These are phyloP conservation scores for Moesziomyces antarcticus DNA, from an alignment of 1,284 basidiomycete genomes.

Conservation along the genomic window DNA sequence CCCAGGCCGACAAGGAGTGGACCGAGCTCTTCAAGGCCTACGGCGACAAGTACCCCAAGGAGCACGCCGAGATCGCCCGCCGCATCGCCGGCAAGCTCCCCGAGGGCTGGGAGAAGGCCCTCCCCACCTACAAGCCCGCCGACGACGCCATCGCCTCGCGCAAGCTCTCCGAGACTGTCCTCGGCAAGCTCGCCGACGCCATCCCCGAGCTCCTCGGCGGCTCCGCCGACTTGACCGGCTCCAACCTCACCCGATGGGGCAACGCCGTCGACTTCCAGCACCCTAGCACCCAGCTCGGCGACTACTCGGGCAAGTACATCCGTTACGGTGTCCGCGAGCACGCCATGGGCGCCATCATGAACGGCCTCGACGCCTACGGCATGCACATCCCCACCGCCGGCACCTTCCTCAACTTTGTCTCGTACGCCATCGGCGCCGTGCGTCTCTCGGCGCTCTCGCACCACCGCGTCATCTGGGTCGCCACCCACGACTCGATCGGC, in stretches of 20 bases:
- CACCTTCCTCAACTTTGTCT: constrained; percentile 82
- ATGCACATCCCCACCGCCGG: constrained; percentile 79
- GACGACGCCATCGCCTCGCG: constrained; percentile 89
- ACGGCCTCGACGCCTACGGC: constrained; percentile 86
- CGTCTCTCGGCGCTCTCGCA: constrained; percentile 88
- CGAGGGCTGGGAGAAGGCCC: constrained; percentile 83
- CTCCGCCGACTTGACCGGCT: constrained; percentile 91
- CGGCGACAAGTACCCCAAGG: constrained; percentile 80
- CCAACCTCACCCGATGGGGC: constrained; percentile 87
- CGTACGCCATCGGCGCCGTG: constrained; percentile 90
- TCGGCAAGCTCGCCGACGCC: constrained; percentile 79
- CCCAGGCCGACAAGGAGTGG: constrained; percentile 81
- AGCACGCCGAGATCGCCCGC: constrained; percentile 85
- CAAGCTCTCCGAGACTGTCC: constrained; percentile 90
- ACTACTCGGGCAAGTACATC: constrained; percentile 88
- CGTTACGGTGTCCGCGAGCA: constrained; percentile 98
- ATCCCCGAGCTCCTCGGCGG: constrained; percentile 84
- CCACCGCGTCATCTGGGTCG: constrained; percentile 91
- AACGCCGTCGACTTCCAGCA: constrained; percentile 89
- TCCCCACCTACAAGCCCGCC: constrained; percentile 83
- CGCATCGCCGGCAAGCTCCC: constrained; percentile 86
- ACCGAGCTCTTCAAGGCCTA: constrained; percentile 78
- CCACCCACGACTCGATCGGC: constrained; percentile 71
- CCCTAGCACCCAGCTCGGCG: constrained; percentile 81
- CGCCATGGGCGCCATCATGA: constrained; percentile 94